These are phyloP conservation scores for Cladosporium halotolerans DNA, from an alignment of 2,329 filamentous ascomycete species.

Conservation along the genomic window DNA sequence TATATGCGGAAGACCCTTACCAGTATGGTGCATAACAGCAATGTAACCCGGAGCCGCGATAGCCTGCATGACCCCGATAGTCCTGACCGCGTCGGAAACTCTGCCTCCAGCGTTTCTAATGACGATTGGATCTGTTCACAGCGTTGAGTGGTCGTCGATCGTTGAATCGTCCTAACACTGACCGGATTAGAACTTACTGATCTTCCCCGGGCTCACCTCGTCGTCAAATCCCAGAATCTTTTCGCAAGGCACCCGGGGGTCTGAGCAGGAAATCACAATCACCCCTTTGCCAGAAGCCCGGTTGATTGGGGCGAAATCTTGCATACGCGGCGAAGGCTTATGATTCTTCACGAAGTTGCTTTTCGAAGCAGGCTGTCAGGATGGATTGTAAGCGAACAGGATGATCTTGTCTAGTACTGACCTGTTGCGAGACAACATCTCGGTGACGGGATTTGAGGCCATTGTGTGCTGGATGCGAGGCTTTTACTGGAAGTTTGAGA, in stretches of 20 bases:
- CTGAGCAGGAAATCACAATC: slow-evolving; percentile 9
- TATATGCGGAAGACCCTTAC: slow-evolving; percentile 9
- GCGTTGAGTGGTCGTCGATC: background rate
- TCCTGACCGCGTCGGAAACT: slow-evolving; percentile 2
- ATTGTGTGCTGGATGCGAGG: background rate
- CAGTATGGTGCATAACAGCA: slow-evolving; percentile 27
- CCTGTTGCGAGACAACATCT: background rate
- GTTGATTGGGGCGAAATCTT: background rate
- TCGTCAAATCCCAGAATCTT: slow-evolving; percentile 10
- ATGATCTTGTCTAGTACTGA: background rate
- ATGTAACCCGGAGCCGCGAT: slow-evolving; percentile 13
- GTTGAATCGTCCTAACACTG: background rate
- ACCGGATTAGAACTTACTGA: background rate
- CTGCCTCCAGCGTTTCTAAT: slow-evolving; percentile 16
- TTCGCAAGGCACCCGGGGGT: slow-evolving; percentile 9
- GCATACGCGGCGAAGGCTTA: background rate
- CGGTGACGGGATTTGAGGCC: background rate
- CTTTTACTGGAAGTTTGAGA: background rate
- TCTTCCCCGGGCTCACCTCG: background rate
- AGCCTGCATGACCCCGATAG: slow-evolving; percentile 7
- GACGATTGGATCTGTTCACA: slow-evolving; percentile 6
- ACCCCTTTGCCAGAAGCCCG: slow-evolving; percentile 3
- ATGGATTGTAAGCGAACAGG: background rate
- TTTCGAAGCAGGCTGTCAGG: background rate
- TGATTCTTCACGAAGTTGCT: background rate